These are phyloP conservation scores for Henckelia pumila DNA, from an alignment of 257 asterid genomes.

Conservation along the genomic window DNA sequence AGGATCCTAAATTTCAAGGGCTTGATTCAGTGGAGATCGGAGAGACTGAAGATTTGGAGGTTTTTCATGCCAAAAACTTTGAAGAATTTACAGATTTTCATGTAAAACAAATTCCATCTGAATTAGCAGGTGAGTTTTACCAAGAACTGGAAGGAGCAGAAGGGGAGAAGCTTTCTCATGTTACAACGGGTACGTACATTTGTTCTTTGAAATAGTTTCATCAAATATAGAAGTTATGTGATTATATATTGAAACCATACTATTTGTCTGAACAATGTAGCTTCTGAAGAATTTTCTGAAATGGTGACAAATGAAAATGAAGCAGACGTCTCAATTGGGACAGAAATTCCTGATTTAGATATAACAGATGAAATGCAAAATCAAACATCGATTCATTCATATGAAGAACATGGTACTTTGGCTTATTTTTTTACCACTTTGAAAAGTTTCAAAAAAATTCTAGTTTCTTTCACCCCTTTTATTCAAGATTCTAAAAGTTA, in stretches of 20 bases:
- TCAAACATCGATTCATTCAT: conserved; percentile 32
- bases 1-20: conserved; percentile 42
- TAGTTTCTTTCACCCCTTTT: background rate
- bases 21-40: conserved; percentile 63
- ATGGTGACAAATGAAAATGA: conserved; percentile 59
- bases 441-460: background rate
- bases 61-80: conserved; percentile 49
- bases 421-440: background rate
- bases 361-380: conserved; percentile 54
- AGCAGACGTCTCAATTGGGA: conserved; percentile 90
- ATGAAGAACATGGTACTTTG: conserved; percentile 46
- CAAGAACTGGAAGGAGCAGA: conserved; percentile 28
- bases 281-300: conserved; percentile 51
- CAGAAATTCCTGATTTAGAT: conserved; percentile 90
- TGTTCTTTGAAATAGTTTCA: background rate
- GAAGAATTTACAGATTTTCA: conserved; percentile 27
- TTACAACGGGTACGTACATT: conserved; percentile 34
- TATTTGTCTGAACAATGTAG: conserved; percentile 37
- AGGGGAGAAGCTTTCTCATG: conserved; percentile 35
- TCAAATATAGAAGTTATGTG: conserved; percentile 7
- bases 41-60: conserved; percentile 56
- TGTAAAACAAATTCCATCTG: conserved; percentile 26
- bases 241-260: conserved; percentile 20
- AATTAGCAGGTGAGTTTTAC: conserved; percentile 25
- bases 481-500: conserved; percentile 2